phyloP scores from a whole-genome alignment of 805 yeast species.

The Yarrowia porcina region DNA sequence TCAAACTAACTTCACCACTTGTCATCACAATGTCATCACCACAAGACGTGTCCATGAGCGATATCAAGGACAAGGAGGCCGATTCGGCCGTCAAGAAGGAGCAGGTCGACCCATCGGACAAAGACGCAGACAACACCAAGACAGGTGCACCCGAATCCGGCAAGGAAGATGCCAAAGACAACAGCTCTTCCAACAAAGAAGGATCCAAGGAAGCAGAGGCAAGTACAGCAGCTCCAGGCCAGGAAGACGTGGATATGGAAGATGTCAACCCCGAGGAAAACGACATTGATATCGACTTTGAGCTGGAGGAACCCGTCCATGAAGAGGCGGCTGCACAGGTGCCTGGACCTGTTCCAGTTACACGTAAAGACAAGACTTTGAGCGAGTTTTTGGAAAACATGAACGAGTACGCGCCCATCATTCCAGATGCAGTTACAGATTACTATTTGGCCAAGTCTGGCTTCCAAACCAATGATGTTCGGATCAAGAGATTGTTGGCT shows the following conservation, averaged over 20 bases:
- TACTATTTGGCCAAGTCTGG: slow-evolving; percentile 85
- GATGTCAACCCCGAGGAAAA: slow-evolving; percentile 25
- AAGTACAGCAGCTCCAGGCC: neutral
- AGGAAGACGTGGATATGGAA: slow-evolving; percentile 24
- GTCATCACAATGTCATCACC: slow-evolving; percentile 19
- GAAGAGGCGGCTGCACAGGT: slow-evolving; percentile 30
- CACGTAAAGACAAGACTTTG: slow-evolving; percentile 41
- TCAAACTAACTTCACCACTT: neutral
- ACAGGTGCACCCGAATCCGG: neutral
- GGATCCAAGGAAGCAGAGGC: neutral
- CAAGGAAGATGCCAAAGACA: slow-evolving; percentile 9
- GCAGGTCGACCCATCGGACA: neutral
- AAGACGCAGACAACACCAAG: too few relatives aligned
- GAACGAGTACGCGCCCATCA: slow-evolving; percentile 93
- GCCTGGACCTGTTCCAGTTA: slow-evolving; percentile 31
- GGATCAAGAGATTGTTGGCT: slow-evolving; percentile 80
- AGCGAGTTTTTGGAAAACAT: slow-evolving; percentile 80
- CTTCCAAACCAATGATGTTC: slow-evolving; percentile 70
- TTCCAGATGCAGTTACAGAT: slow-evolving; percentile 95
- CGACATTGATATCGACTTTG: slow-evolving; percentile 29
- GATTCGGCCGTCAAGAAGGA: neutral
- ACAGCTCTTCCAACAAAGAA: too few relatives aligned
- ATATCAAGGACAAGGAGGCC: slow-evolving; percentile 1
- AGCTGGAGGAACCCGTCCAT: slow-evolving; percentile 19
- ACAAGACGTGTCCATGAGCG: slow-evolving; percentile 21